Base-by-base conservation (phyloP, 495 filamentous ascomycete genomes). In the Penicillium subrubescens region DNA sequence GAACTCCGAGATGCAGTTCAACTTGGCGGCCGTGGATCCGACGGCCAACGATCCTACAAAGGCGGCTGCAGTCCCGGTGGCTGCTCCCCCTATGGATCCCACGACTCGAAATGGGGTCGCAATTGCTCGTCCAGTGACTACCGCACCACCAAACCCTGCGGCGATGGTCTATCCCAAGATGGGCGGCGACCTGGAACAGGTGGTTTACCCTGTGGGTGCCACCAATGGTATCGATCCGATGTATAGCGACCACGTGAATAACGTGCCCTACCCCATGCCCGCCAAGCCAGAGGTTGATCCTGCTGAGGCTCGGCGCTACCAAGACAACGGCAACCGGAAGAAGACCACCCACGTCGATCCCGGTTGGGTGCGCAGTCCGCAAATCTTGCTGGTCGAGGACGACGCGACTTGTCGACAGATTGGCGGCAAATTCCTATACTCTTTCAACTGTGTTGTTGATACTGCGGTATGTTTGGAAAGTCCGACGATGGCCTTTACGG, bases 371-470 rank as follows among this genome's bases (percentile, higher is more conserved):
- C 87, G 89, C 66, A 88, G 89, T 66, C 95, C 95, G 0, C 86
- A 89, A 57, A 93, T 99, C 62, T 81, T 99, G 61, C 84, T 99
- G 48, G 95, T 99, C 37, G 95, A 99, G 74, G 95, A 99, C 73
- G 95, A 99, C 75, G 89, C 88, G 56, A 97, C 94, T 2, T 98
- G 95, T 75, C 88, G 93, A 37, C 86, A 94, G 57, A 97, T 99
- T 66, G 95, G 96, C 39, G 89, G 92, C 53, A 97, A 97, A 77
- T 98, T 98, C 74, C 80, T 99, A 41, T 90, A 92, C 60, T 90
- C 89, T 15, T 94, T 97, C 73, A 86, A 90, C 59, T 98, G 95
- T 73, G 85, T 86, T 11, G 96, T 98, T 72, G 92, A 97, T 74
- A 91, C 87, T 71, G 92, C 94, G 65, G 94, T 97, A 88, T 78